Conservation (phyloP, 2,329 filamentous ascomycete genomes). For the Colletotrichum nymphaeae region DNA sequence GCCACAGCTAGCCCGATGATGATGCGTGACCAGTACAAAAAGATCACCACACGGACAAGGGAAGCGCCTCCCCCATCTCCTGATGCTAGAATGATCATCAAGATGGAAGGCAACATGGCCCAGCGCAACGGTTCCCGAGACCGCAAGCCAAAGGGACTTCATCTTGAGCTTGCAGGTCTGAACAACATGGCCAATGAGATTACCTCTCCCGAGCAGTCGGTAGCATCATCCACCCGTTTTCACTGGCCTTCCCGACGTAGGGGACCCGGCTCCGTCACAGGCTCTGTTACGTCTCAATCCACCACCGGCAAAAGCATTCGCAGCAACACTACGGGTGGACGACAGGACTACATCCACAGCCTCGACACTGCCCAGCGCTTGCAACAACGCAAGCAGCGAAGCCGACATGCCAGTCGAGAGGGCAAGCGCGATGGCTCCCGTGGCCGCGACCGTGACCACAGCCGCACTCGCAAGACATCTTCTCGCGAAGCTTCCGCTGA, state of each 20-base stretch:
- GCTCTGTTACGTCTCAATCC: constrained; percentile 68
- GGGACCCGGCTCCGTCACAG: constrained; percentile 66
- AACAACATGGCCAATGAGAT: constrained; percentile 61
- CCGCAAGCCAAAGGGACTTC: constrained; percentile 78
- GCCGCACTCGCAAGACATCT: constrained; percentile 60
- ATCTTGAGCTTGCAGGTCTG: constrained; percentile 65
- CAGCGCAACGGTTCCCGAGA: constrained; percentile 79
- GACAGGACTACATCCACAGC: constrained; percentile 86
- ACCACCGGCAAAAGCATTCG: constrained; percentile 63
- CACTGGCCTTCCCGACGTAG: constrained; percentile 66
- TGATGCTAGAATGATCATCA: constrained; percentile 68
- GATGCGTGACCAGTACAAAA: constrained; percentile 57
- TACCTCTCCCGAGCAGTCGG: constrained; percentile 68
- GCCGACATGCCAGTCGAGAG: constrained; percentile 65
- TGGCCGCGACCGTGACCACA: constrained; percentile 56
- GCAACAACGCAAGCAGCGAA: constrained; percentile 63
- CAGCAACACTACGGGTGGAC: constrained; percentile 60
- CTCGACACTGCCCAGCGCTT: constrained; percentile 80
- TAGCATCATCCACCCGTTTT: constrained; percentile 63
- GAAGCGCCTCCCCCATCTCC: constrained; percentile 72
- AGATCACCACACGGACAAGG: constrained; percentile 44
- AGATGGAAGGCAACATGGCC: constrained; percentile 69
- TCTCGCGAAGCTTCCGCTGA: constrained; percentile 75
- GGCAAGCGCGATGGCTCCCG: constrained; percentile 53
- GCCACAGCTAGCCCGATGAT: constrained; percentile 77